Base-by-base conservation (phyloP, 768 basidiomycete species). In the Chlorophyllum brunneum region DNA sequence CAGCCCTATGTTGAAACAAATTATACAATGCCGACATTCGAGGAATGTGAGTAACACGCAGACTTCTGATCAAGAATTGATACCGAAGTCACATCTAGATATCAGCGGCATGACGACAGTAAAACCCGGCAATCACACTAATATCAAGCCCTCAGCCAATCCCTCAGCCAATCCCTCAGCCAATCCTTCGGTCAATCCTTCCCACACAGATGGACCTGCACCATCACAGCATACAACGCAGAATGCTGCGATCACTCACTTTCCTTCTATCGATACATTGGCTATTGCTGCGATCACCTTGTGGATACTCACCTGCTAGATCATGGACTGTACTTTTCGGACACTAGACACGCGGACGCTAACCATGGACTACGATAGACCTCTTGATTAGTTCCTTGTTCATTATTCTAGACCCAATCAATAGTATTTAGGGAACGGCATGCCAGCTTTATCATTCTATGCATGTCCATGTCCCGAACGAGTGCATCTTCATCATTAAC, bases 1-100 rank as follows among this genome's bases (percentile, higher is more conserved):
- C 70, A 75, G 2, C 80, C 79, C 6, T 83, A 84, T 54, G 67
- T 71, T 8, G 82, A 83, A 61, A 61, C 65, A 7, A 72, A 71
- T 54, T 70, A 71, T 44, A 59, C 71, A 0, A 56, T 72, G 50
- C 76, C 75, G 9, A 61, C 68, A 3, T 83, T 82, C 58, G 61
- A 67, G 1, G 67, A 79, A 59, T 80, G 81, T 81, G 26, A 36
- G 74, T 65, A 16, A 48, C 22, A 16, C 22, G 4, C 8, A 31
- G 29, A 20, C 18, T n/a, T n/a, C 42, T 37, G 6, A 27, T 15
- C 4, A 18, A 24, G n/a, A 9, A 3, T 13, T 20, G 10, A 27
- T 23, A 30, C 3, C 20, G 8, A 15, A 9, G 23, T n/a, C n/a
- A 26, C 16, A 27, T n/a, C 3, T 10, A 53, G 51, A 53, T 31